Evolutionary conservation across 805 yeast genomes (phyloP).

Genomic region (Gaillardinia entomophila): DNA sequence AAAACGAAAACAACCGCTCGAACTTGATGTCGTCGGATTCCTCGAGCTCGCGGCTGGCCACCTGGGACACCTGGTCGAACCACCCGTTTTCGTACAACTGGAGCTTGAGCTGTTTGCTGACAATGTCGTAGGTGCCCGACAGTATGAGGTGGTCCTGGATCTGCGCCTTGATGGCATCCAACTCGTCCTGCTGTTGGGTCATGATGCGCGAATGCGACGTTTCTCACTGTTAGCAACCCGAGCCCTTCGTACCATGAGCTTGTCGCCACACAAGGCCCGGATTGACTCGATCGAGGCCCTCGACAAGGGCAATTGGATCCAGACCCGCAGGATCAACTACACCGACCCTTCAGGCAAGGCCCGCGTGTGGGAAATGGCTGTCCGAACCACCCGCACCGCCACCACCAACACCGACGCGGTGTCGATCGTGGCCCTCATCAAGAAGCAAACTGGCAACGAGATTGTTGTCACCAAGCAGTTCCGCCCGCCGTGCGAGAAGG

Average conservation of each 20-base stretch:
- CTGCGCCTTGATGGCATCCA: conserved; percentile 46
- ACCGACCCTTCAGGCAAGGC: conserved; percentile 60
- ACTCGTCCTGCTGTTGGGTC: conserved; percentile 29
- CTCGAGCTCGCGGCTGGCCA: conserved; percentile 48
- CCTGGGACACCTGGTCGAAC: conserved; percentile 65
- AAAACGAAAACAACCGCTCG: conserved; percentile 41
- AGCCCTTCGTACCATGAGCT: no score
- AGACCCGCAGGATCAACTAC: conserved; percentile 61
- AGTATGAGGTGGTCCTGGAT: conserved; percentile 67
- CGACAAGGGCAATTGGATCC: conserved; percentile 38
- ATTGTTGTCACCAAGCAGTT: conserved; percentile 79
- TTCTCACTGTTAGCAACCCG: not conserved
- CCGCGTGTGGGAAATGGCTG: conserved; percentile 90
- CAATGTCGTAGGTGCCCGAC: conserved; percentile 77
- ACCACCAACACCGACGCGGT: conserved; percentile 75
- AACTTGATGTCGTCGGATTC: conserved; percentile 45
- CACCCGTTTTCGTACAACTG: conserved; percentile 76
- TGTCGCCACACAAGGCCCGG: conserved; percentile 34
- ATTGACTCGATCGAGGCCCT: conserved; percentile 28
- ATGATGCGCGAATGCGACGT: conserved; percentile 4
- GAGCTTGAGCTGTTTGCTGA: conserved; percentile 56
- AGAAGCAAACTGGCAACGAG: conserved; percentile 36
- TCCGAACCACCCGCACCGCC: conserved; percentile 65
- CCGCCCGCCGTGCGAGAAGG: conserved; percentile 86
- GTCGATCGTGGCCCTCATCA: conserved; percentile 73